Evolutionary conservation across 345 rosid genomes (phyloP), one percentile per base, ranked within the genome.

Genomic region (Eucalyptus sp.): DNA sequence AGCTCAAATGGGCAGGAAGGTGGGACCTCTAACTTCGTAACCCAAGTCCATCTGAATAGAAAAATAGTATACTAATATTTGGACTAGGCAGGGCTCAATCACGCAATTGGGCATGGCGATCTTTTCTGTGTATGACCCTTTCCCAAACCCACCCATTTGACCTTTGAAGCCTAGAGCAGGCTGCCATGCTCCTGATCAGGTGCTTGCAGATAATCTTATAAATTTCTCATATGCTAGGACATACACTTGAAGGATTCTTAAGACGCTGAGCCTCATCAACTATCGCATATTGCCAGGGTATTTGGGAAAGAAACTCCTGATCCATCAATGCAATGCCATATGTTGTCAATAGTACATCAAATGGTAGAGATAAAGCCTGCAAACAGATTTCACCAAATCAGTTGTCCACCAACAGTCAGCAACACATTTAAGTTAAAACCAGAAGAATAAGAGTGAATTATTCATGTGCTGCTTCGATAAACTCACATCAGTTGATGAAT

Each of bases 241-340:
- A 90, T 97, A 97, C 99, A 76, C 97, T 96, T 87, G 94, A 93
- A 86, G 99, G 97, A 92, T 95, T 96, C 92, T 96, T 97, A 89
- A 97, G 98, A 89, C 99, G 93, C 91, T 97, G 98, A 90, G 98
- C 98, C 92, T 97, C 98, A 89, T 97, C 99, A 91, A 96, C 92
- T 51, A 97, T 87, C 79, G 98, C 89, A 89, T 92, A 96, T 37
- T 92, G 93, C 99, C 98, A 97, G 25, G 96, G 96, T 90, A 97
- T 92, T 91, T 97, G 99, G 91, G 94, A 95, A 91, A 97, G 98
- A 91, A 96, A 97, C 79, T 95, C 95, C 66, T 94, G 95, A 92
- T 96, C 99, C 90, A 94, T 87, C 92, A 97, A 87, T 68, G 93
- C 96, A 86, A 94, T 92, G 88, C 95, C 98, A 93, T 95, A 97